phyloP scores from a whole-genome alignment of 2,329 filamentous ascomycete genomes.

The Cordyceps pruinosa region DNA sequence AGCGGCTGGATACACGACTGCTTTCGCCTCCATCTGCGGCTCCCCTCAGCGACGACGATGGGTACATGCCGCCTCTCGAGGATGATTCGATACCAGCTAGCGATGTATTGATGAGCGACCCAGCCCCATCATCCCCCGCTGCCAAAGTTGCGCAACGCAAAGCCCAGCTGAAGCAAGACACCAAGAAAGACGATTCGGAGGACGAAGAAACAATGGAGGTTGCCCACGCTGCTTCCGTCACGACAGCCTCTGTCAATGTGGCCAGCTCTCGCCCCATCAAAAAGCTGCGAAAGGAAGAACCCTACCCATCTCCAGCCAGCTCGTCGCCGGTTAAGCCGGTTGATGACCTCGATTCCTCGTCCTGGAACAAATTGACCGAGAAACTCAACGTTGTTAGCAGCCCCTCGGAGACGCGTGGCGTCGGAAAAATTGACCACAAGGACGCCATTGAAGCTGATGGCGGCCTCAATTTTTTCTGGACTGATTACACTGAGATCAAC shows the following conservation, averaged over 20 bases:
- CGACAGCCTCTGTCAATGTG: slow-evolving; percentile 72
- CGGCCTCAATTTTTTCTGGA: slow-evolving; percentile 91
- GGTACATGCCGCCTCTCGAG: slow-evolving; percentile 49
- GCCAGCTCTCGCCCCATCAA: slow-evolving; percentile 66
- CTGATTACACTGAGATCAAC: slow-evolving; percentile 88
- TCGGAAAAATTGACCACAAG: slow-evolving; percentile 75
- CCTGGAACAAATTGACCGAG: slow-evolving; percentile 82
- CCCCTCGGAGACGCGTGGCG: slow-evolving; percentile 54
- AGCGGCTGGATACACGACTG: slow-evolving; percentile 42
- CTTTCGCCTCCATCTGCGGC: slow-evolving; percentile 39
- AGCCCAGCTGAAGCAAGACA: slow-evolving; percentile 41
- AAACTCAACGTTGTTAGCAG: slow-evolving; percentile 81
- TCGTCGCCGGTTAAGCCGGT: slow-evolving; percentile 66
- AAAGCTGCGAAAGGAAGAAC: slow-evolving; percentile 61
- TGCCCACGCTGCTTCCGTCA: slow-evolving; percentile 64
- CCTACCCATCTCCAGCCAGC: slow-evolving; percentile 63
- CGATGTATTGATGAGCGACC: slow-evolving; percentile 75
- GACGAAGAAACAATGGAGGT: slow-evolving; percentile 85
- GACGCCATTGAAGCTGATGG: slow-evolving; percentile 93
- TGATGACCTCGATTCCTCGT: slow-evolving; percentile 65
- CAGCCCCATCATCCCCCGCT: slow-evolving; percentile 78
- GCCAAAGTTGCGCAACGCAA: slow-evolving; percentile 72
- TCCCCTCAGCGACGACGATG: slow-evolving; percentile 47
- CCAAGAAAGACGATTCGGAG: slow-evolving; percentile 62
- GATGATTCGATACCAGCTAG: slow-evolving; percentile 45